These are phyloP conservation scores for Xerocomus amazonicus DNA, from an alignment of 1,284 basidiomycete genomes.

Conservation along the genomic window DNA sequence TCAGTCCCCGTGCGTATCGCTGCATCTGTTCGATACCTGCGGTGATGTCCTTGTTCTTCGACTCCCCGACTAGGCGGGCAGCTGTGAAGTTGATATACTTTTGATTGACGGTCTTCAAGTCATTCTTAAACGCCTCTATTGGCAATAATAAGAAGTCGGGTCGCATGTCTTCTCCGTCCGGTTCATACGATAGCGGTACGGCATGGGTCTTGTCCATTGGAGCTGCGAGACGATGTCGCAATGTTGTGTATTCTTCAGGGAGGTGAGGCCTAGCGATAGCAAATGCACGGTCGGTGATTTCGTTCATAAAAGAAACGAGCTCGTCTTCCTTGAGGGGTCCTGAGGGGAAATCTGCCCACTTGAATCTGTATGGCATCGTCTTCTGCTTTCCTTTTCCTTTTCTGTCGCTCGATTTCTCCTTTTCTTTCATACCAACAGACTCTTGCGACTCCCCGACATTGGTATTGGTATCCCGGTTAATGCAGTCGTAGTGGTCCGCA, in stretches of 20 bases:
- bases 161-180: conserved; percentile 12
- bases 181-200: conserved; percentile 13
- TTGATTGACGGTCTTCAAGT: neutral
- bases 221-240: conserved; percentile 12
- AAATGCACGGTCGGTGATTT: conserved; percentile 7
- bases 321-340: conserved; percentile 7
- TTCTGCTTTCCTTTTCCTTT: neutral
- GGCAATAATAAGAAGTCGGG: conserved; percentile 19
- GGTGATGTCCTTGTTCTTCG: neutral
- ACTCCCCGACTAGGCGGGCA: neutral
- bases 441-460: too few relatives aligned
- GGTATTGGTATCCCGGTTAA: neutral
- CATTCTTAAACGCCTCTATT: conserved; percentile 8
- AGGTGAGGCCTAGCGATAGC: conserved; percentile 4
- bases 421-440: neutral
- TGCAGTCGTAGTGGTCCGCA: neutral
- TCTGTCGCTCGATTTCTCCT: too few relatives aligned
- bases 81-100: neutral
- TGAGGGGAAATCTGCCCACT: conserved; percentile 7
- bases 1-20: conserved; percentile 10
- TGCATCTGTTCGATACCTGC: neutral
- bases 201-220: conserved; percentile 7
- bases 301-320: conserved; percentile 15
- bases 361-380: conserved; percentile 6
- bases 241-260: neutral